Evolutionary conservation across 2,329 filamentous ascomycete species (phyloP), one percentile per base, ranked within the genome.

Genomic region (Didymella pinodella): DNA sequence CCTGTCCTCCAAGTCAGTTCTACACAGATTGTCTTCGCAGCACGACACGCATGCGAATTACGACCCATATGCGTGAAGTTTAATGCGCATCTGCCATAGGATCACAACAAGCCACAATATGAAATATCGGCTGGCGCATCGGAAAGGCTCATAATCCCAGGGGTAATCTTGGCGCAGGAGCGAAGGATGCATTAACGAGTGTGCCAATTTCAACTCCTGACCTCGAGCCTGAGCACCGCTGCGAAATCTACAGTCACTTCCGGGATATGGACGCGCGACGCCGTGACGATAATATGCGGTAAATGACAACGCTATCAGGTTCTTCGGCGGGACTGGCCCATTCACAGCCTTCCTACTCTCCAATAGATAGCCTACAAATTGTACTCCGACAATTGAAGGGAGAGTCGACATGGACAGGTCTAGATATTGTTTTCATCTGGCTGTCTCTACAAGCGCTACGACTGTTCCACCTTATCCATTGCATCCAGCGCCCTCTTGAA

Each of bases 401-500:
- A 25, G 18, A 25, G n/a, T 38, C 12, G 41, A 12, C 31, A 29
- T n/a, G 10, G 7, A 6, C 14, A 8, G 10, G 26, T 28, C 22
- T 28, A 12, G 40, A 11, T 10, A 1, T 36, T 43, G 10, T 43
- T 34, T 47, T 40, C 18, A 7, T 26, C 32, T 2, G 11, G 16
- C 22, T 4, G 20, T 18, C 18, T 26, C 36, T 41, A 12, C 44
- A 28, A 54, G 16, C 2, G 8, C 11, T 12, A 28, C 48, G 32
- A 50, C 46, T 58, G 45, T 20, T n/a, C 18, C 40, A 34, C 32
- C 26, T 57, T 55, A 12, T 63, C 61, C 41, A 84, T 81, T 34
- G 86, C 89, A 54, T 85, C 81, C 60, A 98, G 80, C n/a, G 94
- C 94, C 48, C 75, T 81, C 58, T 83, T 78, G 70, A 98, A 91